These are phyloP conservation scores for Phyllosticta ampelicida DNA, from an alignment of 2,329 filamentous ascomycete genomes.

Conservation along the genomic window DNA sequence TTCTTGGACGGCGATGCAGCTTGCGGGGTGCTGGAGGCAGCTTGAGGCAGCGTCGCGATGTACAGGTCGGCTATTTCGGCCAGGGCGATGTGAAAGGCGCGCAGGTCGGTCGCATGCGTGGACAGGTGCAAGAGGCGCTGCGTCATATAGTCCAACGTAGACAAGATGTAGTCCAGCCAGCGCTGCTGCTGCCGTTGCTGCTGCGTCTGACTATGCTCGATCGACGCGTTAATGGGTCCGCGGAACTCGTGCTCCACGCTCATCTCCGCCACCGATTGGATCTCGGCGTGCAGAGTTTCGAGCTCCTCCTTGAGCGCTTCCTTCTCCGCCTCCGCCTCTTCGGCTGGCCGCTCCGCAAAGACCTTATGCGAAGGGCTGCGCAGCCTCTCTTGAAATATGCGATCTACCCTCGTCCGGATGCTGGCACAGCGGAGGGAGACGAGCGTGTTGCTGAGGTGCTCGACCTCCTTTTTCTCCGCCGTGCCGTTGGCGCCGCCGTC, in stretches of 20 bases:
- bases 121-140: conserved; percentile 23
- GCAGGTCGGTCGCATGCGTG: conserved; percentile 16
- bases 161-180: conserved; percentile 34
- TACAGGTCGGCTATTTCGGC: conserved; percentile 19
- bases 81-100: conserved; percentile 24
- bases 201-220: conserved; percentile 27
- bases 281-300: conserved; percentile 58
- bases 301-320: conserved; percentile 51
- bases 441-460: conserved; percentile 42
- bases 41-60: conserved; percentile 15
- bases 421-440: conserved; percentile 30
- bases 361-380: not conserved
- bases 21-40: conserved; percentile 17
- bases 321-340: conserved; percentile 41
- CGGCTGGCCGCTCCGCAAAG: conserved; percentile 16
- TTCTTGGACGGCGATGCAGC: conserved; percentile 18
- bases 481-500: not conserved
- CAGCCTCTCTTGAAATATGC: conserved; percentile 41
- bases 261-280: conserved; percentile 60
- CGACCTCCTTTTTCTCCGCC: conserved; percentile 29
- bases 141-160: conserved; percentile 33
- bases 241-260: conserved; percentile 57
- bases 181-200: conserved; percentile 24
- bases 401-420: conserved; percentile 37
- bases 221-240: conserved; percentile 44